Conservation (phyloP, 306 rosid genomes). For the Prunus persica region DNA sequence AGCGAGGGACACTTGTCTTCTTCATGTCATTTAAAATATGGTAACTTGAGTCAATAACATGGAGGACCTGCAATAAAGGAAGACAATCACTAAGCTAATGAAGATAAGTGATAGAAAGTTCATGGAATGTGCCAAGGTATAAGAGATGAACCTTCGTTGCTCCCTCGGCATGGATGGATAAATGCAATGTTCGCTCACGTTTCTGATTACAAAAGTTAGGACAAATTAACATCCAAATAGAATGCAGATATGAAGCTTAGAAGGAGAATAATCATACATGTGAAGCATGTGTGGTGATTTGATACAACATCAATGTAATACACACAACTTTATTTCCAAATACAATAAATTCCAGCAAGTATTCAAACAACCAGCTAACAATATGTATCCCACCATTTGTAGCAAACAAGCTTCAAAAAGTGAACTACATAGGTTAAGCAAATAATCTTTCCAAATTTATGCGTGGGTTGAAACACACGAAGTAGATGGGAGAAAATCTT, state of each 20-base stretch:
- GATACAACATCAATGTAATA: not conserved
- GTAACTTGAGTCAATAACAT: slow-evolving; percentile 74
- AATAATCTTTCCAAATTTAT: no score
- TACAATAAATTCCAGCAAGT: not conserved
- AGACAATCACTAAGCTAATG: slow-evolving; percentile 4
- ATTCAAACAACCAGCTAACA: not conserved
- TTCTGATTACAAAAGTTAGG: slow-evolving; percentile 53
- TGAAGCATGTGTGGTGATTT: not conserved
- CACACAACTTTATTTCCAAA: not conserved
- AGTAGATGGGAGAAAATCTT: not conserved
- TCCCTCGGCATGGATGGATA: slow-evolving; percentile 89
- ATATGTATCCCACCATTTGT: not conserved
- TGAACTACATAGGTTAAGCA: not conserved
- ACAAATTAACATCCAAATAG: slow-evolving; percentile 22
- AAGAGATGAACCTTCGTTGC: slow-evolving; percentile 73
- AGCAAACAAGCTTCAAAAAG: not conserved
- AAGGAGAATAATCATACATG: slow-evolving; percentile 3
- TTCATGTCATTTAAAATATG: slow-evolving; percentile 52
- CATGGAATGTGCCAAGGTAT: slow-evolving; percentile 15
- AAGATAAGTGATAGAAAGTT: not conserved
- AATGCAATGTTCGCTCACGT: slow-evolving; percentile 71
- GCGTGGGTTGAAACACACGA: no score
- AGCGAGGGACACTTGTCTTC: slow-evolving; percentile 33
- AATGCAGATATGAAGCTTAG: slow-evolving; percentile 1
- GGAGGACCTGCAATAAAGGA: slow-evolving; percentile 57